Conservation (phyloP, 371 early-diverging fungal genomes). For the Syncephalastrum monosporum region DNA sequence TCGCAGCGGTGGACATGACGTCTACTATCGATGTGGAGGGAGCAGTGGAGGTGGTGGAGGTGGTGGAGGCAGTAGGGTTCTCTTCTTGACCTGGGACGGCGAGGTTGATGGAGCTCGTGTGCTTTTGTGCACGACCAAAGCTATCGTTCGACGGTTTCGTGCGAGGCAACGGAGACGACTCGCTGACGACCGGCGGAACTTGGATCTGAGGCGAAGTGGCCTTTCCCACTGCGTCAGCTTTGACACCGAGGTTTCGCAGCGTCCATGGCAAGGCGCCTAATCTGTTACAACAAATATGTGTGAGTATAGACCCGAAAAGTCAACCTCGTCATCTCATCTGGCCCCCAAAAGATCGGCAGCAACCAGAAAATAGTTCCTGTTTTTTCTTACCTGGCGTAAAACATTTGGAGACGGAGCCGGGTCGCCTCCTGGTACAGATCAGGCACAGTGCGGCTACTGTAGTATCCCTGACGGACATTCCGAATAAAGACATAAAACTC, state of each 20-base stretch:
- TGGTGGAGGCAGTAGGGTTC: too few relatives aligned
- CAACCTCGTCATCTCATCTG: background rate
- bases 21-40: too few relatives aligned
- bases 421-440: conserved; percentile 83
- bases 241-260: conserved; percentile 24
- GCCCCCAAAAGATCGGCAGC: background rate
- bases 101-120: too few relatives aligned
- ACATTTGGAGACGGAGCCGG: conserved; percentile 86
- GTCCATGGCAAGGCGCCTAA: conserved; percentile 51
- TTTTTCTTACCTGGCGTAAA: conserved; percentile 60
- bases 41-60: too few relatives aligned
- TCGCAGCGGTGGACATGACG: too few relatives aligned
- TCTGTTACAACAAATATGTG: conserved; percentile 16
- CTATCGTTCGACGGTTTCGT: background rate
- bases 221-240: conserved; percentile 14
- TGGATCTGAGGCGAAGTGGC: conserved; percentile 17
- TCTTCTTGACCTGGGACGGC: too few relatives aligned
- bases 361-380: background rate
- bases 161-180: conserved; percentile 27
- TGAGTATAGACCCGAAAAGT: too few relatives aligned
- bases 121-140: too few relatives aligned
- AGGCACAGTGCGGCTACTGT: conserved; percentile 67
- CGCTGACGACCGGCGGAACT: conserved; percentile 25
- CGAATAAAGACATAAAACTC: conserved; percentile 93
- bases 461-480: conserved; percentile 83